Percentiles rank a stretch among this genome's conserved stretches.
Conservation (phyloP, 2,329 filamentous ascomycete species). For the Nectriaceae sp. region DNA sequence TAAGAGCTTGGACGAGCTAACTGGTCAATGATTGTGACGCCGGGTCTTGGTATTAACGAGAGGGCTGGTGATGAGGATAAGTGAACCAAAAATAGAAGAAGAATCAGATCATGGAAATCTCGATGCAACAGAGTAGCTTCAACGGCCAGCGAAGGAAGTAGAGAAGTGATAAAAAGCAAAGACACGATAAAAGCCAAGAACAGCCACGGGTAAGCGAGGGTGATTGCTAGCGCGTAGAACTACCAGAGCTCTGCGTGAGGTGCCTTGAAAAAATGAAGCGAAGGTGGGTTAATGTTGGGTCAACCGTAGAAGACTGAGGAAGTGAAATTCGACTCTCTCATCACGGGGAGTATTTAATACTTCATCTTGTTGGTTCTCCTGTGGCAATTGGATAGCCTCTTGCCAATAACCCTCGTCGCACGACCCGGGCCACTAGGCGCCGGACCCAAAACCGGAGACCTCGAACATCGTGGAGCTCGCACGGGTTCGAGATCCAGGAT, state of each 20-base stretch:
- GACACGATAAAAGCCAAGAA: not conserved
- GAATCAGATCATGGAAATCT: constrained; percentile 1
- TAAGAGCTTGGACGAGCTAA: too few species aligned
- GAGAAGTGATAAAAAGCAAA: not conserved
- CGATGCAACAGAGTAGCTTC: constrained; percentile 8
- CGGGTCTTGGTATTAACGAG: too few species aligned
- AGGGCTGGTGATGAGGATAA: not conserved
- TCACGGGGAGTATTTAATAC: not conserved
- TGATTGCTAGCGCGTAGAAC: not conserved
- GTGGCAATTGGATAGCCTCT: not conserved
- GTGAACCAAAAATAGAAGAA: constrained; percentile 11
- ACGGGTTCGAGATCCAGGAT: too few species aligned
- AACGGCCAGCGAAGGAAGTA: constrained; percentile 11
- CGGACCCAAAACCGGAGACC: not conserved
- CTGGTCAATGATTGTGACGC: too few species aligned
- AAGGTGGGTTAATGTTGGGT: not conserved
- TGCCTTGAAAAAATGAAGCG: not conserved
- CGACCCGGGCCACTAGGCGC: not conserved
- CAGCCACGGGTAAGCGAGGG: not conserved
- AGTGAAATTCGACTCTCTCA: not conserved
- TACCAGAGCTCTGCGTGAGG: not conserved
- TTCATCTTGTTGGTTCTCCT: not conserved
- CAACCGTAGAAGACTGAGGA: not conserved
- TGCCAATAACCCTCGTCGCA: not conserved
- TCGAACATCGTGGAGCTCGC: too few species aligned